phyloP scores from a whole-genome alignment of 768 basidiomycete genomes.

The Candolleomyces aberdarensis region DNA sequence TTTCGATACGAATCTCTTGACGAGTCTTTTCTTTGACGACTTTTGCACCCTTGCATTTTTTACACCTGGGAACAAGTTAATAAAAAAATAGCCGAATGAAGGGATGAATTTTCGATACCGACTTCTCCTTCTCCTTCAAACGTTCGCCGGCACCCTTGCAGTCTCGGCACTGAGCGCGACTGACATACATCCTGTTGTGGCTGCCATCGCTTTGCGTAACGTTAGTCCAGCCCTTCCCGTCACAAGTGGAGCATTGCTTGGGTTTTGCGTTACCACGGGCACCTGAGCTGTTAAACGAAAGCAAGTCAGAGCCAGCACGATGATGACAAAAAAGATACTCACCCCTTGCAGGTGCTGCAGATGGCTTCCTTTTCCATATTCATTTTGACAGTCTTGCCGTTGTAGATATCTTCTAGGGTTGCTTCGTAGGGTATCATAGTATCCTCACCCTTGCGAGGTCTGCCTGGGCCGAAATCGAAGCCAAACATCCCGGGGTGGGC shows the following conservation, averaged over 20 bases:
- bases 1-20: constrained; percentile 83
- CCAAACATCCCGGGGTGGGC: constrained; percentile 48
- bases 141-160: constrained; percentile 70
- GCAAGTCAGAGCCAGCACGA: constrained; percentile 4
- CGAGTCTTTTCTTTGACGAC: constrained; percentile 85
- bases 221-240: constrained; percentile 77
- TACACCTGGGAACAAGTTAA: constrained; percentile 58
- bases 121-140: constrained; percentile 84
- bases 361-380: constrained; percentile 83
- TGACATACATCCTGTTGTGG: constrained; percentile 10
- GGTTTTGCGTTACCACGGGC: constrained; percentile 82
- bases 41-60: constrained; percentile 90
- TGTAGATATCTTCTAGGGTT: constrained; percentile 89
- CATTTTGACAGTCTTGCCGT: constrained; percentile 85
- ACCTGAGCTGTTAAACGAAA: constrained; percentile 56
- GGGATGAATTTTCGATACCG: constrained; percentile 16
- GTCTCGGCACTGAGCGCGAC: constrained; percentile 59
- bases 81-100: constrained; percentile 3
- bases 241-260: constrained; percentile 75
- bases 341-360: constrained; percentile 84
- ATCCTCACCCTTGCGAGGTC: constrained; percentile 64
- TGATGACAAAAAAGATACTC: constrained; percentile 11
- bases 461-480: constrained; percentile 64
- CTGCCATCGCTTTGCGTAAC: constrained; percentile 45
- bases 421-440: constrained; percentile 78